These are phyloP conservation scores for Fusarium sublunatum DNA, from an alignment of 2,329 filamentous ascomycete genomes.

Conservation along the genomic window DNA sequence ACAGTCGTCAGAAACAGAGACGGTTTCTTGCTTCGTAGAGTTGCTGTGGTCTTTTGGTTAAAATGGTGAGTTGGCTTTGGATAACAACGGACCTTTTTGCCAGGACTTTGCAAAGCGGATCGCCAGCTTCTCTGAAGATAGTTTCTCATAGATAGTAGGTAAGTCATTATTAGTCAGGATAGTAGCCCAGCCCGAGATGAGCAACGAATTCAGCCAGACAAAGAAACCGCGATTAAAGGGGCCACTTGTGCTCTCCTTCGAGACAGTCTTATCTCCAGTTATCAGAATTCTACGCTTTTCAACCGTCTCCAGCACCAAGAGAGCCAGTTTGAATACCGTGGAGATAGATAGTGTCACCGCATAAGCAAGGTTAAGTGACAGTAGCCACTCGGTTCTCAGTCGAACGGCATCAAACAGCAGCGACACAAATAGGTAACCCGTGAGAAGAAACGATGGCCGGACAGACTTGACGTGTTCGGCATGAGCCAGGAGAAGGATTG, in stretches of 20 bases:
- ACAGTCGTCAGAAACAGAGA: conserved; percentile 46
- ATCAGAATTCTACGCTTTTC: conserved; percentile 50
- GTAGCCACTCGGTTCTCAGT: conserved; percentile 50
- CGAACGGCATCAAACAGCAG: conserved; percentile 50
- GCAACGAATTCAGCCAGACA: conserved; percentile 55
- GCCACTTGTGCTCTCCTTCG: conserved; percentile 62
- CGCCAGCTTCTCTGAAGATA: conserved; percentile 46
- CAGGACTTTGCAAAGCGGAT: conserved; percentile 40
- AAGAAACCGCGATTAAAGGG: conserved; percentile 49
- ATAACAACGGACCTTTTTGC: conserved; percentile 35
- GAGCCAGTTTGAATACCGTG: conserved; percentile 38
- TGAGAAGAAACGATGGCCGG: conserved; percentile 49
- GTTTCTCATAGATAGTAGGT: conserved; percentile 47
- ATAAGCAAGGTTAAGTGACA: conserved; percentile 42
- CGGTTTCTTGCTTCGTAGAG: conserved; percentile 32
- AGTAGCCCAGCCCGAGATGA: conserved; percentile 60
- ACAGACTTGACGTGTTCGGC: conserved; percentile 51
- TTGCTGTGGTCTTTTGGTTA: conserved; percentile 23
- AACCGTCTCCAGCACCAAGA: conserved; percentile 47
- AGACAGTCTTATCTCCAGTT: conserved; percentile 55
- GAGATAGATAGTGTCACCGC: conserved; percentile 43
- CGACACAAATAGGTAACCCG: conserved; percentile 47
- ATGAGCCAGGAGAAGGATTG: conserved; percentile 47
- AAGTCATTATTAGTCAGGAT: conserved; percentile 45
- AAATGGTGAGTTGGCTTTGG: background rate